Evolutionary conservation across 306 rosid species (phyloP), one percentile per base, ranked within the genome.

Genomic region (Morella rubra): DNA sequence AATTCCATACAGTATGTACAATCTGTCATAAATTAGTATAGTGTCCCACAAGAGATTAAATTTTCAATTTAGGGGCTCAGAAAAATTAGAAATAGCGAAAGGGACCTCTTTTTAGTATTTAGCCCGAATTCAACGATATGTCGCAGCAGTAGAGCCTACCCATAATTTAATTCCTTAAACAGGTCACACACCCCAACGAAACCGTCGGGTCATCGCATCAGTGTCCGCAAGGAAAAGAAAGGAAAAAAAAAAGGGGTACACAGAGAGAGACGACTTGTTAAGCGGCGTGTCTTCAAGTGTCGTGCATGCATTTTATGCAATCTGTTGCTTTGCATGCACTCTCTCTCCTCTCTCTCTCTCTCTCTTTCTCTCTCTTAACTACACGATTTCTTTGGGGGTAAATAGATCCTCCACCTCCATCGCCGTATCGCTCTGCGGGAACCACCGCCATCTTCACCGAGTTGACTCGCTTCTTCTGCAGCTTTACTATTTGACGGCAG

Each of bases 291-390:
- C 82, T 93, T 90, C 96, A 91, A 89, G 89, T 91, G 93, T 93
- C 96, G 93, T 94, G 98, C 98, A 94, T 94, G 98, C 97, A 91
- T 89, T 89, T 91, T 90, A 90, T 90, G 96, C 89, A 79, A 68
- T 83, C 90, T 85, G 84, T 83, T 87, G 81, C 87, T 84, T 90
- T 93, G 98, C 98, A 93, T 93, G 98, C 95, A 93, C 84, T 84
- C 82, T 84, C 91, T 84, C 85, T 83, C 86, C 50, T 46, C 53
- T 75, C 52, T 52, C 82, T 79, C 76, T 64, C 72, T 51, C 74
- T 44, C 73, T 55, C 45, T 74, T 71, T 41, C 69, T 61, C 71
- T 76, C 74, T 75, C 83, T 59, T 73, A 76, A 74, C 60, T 72
- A 45, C 84, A 72, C 86, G 79, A 76, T 82, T 85, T 86, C 85